Evolutionary conservation across 495 filamentous ascomycete genomes (phyloP).

Genomic region (Penicillium turbatum): DNA sequence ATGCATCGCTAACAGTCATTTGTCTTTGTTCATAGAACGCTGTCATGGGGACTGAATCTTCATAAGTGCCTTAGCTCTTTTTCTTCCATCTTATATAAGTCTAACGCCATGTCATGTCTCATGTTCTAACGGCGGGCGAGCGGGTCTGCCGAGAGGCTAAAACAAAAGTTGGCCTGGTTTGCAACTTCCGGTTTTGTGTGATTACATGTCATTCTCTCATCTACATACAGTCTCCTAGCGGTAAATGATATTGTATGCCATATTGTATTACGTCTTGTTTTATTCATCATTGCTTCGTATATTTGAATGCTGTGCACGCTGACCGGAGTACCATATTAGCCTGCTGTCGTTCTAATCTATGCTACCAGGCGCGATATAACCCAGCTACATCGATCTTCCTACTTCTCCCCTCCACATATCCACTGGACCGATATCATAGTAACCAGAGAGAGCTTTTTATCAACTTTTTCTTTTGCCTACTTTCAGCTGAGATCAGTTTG

Average conservation of each 20-base stretch:
- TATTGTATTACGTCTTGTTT: too few species aligned
- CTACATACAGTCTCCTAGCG: slow-evolving; percentile 1
- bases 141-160: background rate
- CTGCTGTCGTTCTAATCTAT: too few species aligned
- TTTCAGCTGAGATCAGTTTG: too few species aligned
- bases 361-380: too few species aligned
- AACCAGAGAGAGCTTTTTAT: too few species aligned
- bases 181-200: background rate
- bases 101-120: slow-evolving; percentile 1
- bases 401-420: too few species aligned
- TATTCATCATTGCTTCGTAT: too few species aligned
- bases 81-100: background rate
- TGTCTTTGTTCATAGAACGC: slow-evolving; percentile 17
- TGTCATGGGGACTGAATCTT: slow-evolving; percentile 25
- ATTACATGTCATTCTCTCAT: background rate
- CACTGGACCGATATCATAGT: too few species aligned
- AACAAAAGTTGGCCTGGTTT: background rate
- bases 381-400: too few species aligned
- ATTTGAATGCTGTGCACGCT: too few species aligned
- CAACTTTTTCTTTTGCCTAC: too few species aligned
- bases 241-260: background rate
- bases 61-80: slow-evolving; percentile 3
- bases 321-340: too few species aligned
- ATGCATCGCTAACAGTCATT: background rate
- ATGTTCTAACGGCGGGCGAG: background rate